Evolutionary conservation across 805 yeast species (phyloP), one percentile per base, ranked within the genome.

Genomic region (Candida maris): DNA sequence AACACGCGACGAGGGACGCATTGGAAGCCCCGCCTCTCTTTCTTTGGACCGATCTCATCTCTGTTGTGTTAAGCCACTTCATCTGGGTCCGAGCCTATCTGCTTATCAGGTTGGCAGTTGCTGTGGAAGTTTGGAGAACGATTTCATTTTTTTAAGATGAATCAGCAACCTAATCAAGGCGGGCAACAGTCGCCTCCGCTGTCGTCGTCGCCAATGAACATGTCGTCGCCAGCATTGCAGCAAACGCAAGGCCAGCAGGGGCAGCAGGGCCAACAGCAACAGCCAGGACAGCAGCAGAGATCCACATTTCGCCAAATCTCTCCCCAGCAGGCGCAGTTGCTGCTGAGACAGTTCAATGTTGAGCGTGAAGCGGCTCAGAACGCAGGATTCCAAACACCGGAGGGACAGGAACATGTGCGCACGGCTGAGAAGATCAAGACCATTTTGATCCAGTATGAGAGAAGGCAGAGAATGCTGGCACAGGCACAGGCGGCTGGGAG

Each of bases 391-490:
- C 75, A 71, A 18, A 70, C 80, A 0, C 77, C 73, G 0, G 76
- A 68, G 39, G 87, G 86, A 14, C 73, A 75, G 47, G 79, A 77
- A 43, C 81, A 81, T 48, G 60, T 75, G 47, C 68, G 67, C 41
- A 76, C 74, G 43, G 87, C 86, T 3, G 78, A 81, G 29, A 72
- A 71, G 37, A 77, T 82, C 44, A 80, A 77, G 54, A 74, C 73
- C 30, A 66, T 81, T 22, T 65, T 82, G 51, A 63, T 79, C 34
- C 74, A 72, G 37, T 61, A 56, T 36, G 48, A 59, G 27, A 48
- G 46, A 37, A 55, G 52, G 36, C 58, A 51, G 27, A 54, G 53
- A 28, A 33, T 49, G 33, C 34, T 49, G 10, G 57, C 55, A 34
- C 59, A 56, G 38, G 56, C 57, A 19, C 64, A 57, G 30, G 54